Evolutionary conservation across 1,139 yeast genomes (phyloP), one percentile per base, ranked within the genome.

Genomic region (Candida sanyaensis): DNA sequence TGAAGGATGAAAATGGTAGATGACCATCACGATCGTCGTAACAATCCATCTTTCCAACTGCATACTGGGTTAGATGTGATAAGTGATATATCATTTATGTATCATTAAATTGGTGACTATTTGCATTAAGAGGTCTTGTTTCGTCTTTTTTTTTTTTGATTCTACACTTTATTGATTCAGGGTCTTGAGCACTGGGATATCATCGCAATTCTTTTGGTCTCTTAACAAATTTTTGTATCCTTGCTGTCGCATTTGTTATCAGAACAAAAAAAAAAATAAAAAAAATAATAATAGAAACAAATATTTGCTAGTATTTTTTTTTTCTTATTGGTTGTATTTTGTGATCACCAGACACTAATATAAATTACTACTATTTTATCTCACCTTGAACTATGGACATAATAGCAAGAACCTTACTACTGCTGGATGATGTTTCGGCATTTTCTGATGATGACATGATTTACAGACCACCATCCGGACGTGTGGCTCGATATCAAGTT

Each of bases 401-500:
- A 12, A 37, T 36, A 28, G 32, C 21, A 29, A 26, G 11, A 11
- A 24, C 11, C 29, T 32, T 41, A 27, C 17, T n/a, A 17, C 32
- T 17, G 17, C 32, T 17, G 17, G 17, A 33, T 13, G 13, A 13
- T 13, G 28, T 9, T 5, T 21, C 38, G n/a, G 13, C 24, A 41
- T 43, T n/a, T n/a, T 37, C 42, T 13, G 46, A 37, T 21, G 50
- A 50, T 37, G 51, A 46, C 37, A 44, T 43, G 21, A 36, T 49
- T 33, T 53, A 50, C 46, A 52, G 65, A 43, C 72, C 72, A 8
- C 60, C 63, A 5, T 51, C 64, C 0, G 63, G 71, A 6, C 61
- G 77, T n/a, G 68, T 73, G 3, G 78, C 77, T 36, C 63, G 73
- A 41, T 75, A 80, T 24, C 91, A 85, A 65, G 68, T 81, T 32